These are phyloP conservation scores for Candida railenensis DNA, from an alignment of 805 yeast genomes.

Conservation along the genomic window DNA sequence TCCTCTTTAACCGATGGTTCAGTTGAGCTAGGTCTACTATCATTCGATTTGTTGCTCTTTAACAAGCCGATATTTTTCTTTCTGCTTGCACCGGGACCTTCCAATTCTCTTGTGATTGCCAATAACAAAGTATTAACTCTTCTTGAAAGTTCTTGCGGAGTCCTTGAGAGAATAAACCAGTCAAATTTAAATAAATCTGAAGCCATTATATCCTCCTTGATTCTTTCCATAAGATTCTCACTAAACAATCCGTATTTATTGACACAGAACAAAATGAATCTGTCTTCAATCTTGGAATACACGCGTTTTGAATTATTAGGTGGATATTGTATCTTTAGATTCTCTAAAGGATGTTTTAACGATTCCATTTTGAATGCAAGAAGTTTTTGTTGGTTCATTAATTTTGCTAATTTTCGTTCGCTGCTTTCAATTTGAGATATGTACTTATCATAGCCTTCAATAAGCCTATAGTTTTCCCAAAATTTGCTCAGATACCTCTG, in stretches of 20 bases:
- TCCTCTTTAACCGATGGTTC: constrained; percentile 24
- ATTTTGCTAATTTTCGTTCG: constrained; percentile 61
- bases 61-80: constrained; percentile 25
- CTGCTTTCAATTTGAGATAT: constrained; percentile 70
- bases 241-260: constrained; percentile 64
- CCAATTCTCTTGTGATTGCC: constrained; percentile 69
- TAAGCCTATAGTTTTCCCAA: constrained; percentile 58
- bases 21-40: constrained; percentile 33
- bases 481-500: constrained; percentile 56
- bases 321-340: constrained; percentile 67
- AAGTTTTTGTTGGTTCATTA: constrained; percentile 54
- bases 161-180: constrained; percentile 71
- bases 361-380: constrained; percentile 53
- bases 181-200: constrained; percentile 68
- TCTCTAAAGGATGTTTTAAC: constrained; percentile 59
- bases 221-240: constrained; percentile 58
- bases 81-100: constrained; percentile 56
- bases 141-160: constrained; percentile 69
- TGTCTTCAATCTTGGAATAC: constrained; percentile 68
- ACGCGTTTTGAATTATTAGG: constrained; percentile 81
- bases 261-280: constrained; percentile 60
- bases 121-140: constrained; percentile 65
- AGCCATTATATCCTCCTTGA: constrained; percentile 60
- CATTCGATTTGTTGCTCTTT: constrained; percentile 19
- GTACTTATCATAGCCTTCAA: constrained; percentile 73